These are phyloP conservation scores for Orbilia javanica DNA, from an alignment of 2,329 filamentous ascomycete species.

Conservation along the genomic window DNA sequence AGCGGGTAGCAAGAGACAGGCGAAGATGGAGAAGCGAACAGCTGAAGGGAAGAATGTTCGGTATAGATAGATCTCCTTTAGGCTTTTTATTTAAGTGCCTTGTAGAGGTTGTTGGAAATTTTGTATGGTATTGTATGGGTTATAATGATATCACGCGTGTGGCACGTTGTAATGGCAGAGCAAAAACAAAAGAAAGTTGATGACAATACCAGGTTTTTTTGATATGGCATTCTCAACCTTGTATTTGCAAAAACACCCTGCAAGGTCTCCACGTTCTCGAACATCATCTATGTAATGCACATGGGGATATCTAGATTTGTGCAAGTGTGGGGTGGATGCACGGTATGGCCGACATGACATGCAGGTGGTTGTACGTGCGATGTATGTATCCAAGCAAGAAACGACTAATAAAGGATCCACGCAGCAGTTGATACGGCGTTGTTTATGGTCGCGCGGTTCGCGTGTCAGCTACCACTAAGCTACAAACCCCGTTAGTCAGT, in stretches of 20 bases:
- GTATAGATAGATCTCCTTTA: slow-evolving; percentile 30
- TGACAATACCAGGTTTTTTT: neutral
- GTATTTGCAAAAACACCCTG: neutral
- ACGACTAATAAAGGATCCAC: slow-evolving; percentile 20
- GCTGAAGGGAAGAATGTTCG: slow-evolving; percentile 48
- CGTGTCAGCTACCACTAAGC: slow-evolving; percentile 6
- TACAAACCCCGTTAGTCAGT: too few species aligned
- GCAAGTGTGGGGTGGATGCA: neutral
- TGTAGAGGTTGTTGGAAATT: too few species aligned
- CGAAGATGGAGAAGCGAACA: slow-evolving; percentile 69
- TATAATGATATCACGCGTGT: neutral
- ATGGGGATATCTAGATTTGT: neutral
- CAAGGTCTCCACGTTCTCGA: neutral
- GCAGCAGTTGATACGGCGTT: neutral
- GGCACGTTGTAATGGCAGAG: neutral
- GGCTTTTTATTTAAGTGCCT: neutral
- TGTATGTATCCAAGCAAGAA: neutral
- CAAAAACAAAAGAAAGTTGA: neutral
- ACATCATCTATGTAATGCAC: neutral
- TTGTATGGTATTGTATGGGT: neutral
- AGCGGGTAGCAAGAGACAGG: slow-evolving; percentile 69
- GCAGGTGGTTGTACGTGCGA: neutral
- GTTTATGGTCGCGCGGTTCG: slow-evolving; percentile 22
- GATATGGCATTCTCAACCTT: neutral
- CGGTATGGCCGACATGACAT: too few species aligned